phyloP scores from a whole-genome alignment of 73 alveolate species.

The Paramecium caudatum region DNA sequence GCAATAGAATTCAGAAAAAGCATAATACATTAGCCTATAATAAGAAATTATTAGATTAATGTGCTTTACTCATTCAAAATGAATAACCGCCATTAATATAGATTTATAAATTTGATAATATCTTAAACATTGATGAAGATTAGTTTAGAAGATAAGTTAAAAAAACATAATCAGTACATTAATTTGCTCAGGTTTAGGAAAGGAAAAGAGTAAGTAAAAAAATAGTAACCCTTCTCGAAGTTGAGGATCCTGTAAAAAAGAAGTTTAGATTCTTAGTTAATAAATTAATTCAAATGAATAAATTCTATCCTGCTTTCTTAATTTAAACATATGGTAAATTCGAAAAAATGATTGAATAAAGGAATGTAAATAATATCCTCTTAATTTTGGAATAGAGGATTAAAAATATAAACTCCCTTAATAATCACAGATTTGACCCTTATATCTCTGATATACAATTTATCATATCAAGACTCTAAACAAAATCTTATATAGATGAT shows the following conservation, averaged over 20 bases:
- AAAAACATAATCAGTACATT: neutral
- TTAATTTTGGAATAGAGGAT: neutral
- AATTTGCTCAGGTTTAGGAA: neutral
- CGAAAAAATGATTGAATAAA: constrained; percentile 26
- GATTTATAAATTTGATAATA: neutral
- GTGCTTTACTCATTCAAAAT: neutral
- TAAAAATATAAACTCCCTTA: neutral
- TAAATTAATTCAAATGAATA: constrained; percentile 15
- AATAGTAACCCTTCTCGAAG: neutral
- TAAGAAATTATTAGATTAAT: neutral
- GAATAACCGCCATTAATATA: neutral
- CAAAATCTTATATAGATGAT: constrained; percentile 15
- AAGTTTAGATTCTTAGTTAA: constrained; percentile 22
- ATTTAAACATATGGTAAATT: neutral
- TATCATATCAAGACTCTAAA: neutral
- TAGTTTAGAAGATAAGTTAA: neutral
- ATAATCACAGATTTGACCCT: neutral
- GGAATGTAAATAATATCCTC: neutral
- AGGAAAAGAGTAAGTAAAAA: neutral
- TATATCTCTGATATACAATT: neutral
- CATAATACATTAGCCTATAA: neutral
- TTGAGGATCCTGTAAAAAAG: neutral
- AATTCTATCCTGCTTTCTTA: constrained; percentile 27
- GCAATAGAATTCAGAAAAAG: neutral
- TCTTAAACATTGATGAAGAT: constrained; percentile 2